Base-by-base conservation (phyloP, 192 early-diverging fungal species). In the Coemansia sp. region DNA sequence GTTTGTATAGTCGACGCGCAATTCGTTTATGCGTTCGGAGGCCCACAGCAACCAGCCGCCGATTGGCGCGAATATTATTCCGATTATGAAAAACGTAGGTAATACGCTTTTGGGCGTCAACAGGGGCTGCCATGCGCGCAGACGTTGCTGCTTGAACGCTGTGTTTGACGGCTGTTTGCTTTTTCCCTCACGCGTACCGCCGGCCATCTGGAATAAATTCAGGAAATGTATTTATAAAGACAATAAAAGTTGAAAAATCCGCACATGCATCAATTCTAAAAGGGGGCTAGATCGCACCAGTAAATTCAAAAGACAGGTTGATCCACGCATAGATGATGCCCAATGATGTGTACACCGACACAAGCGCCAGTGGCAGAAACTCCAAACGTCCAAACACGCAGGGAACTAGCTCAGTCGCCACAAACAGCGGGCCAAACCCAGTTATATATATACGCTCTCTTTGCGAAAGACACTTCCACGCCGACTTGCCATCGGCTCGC, bases 61-160 rank as follows among this genome's bases (percentile, higher is more conserved):
- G 19, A 99, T 83, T 12, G 97, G 96, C 25, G 97, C 90, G 83
- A 99, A 98, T 35, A 98, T 80, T 25, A 94, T 88, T 6, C 97
- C 97, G 32, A 97, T 87, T 27, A 92, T 76, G 68, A 99, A 96
- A 60, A 98, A 92, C 29, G 93, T 93, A 10, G 97, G 97, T 19
- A 99, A 75, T 5, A 99, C 97, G 24, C 93, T 95, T 78, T 97
- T 98, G 53, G 97, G 97, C 10, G 96, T 99, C 21, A 99, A 86
- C 49, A 99, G 87, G 0, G 97, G 97, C 81, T 99, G 97, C 97
- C 97, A 99, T 15, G 95, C 93, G 81, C 93, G 95, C 76, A 99
- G 89, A 12, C 97, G 91, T 69, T 99, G 97, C 80, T 99, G 97
- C 84, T 97, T 98, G 73, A 99, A 98, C 27, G 97, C 96, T 32